Evolutionary conservation across 2,329 filamentous ascomycete species (phyloP), one percentile per base, ranked within the genome.

Genomic region (Neospermospora avenae): DNA sequence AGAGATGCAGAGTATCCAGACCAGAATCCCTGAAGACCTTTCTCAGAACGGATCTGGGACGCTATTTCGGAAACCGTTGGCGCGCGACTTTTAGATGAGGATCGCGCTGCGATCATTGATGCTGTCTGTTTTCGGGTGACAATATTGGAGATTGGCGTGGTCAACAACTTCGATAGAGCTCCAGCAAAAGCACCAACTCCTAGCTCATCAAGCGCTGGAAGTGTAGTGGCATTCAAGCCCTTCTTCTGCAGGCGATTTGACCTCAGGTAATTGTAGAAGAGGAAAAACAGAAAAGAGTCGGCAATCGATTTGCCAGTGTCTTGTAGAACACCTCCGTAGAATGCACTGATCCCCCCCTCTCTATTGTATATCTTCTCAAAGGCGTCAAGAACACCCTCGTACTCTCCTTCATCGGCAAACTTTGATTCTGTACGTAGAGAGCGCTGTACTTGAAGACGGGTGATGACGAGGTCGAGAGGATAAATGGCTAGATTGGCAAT

Each of bases 231-330:
- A 13, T 64, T 68, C 0, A 18, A 72, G 67, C 71, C 75, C 67
- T 75, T 74, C 53, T 74, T 74, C 48, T 75, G 71, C 53, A 81
- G 71, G 25, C 74, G 69, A 20, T 70, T 69, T 3, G 73, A 70
- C 18, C 74, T 72, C 58, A 78, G 70, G 67, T 76, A 77, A 64
- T 81, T 89, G 75, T 96, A 96, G 60, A 90, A 87, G 18, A 93
- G 81, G 76, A 96, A 96, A 78, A 96, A 96, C 55, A 96, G 79
- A 71, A 95, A 93, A 59, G 88, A 90, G 76, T 95, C 91, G 31
- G 84, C 80, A 22, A 87, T 79, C 24, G 84, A 86, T 73, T 89
- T 91, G 68, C 77, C 80, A 11, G 87, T 84, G 69, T 90, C 87
- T 37, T 83, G 80, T 6, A 80, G 75, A 1, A 89, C 73, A 25